phyloP scores from a whole-genome alignment of 768 basidiomycete species.

The Suillus lakei region DNA sequence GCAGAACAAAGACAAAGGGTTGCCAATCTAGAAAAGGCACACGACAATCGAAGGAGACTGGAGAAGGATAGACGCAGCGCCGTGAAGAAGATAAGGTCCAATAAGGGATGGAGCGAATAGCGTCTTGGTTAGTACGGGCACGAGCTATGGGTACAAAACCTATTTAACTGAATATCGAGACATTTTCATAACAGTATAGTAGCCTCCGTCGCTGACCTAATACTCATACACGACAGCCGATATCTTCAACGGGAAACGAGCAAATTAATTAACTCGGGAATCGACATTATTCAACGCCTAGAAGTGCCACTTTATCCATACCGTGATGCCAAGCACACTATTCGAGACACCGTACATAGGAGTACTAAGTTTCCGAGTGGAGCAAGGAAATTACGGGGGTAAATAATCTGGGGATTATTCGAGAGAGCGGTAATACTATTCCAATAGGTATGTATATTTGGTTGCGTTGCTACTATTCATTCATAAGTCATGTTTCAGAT shows the following conservation, averaged over 20 bases:
- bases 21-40: conserved; percentile 22
- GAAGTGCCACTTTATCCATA: background rate
- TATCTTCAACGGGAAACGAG: background rate
- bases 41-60: conserved; percentile 23
- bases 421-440: background rate
- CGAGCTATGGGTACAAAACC: background rate
- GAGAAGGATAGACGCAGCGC: conserved; percentile 33
- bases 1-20: conserved; percentile 33
- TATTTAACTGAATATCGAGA: background rate
- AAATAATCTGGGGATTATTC: background rate
- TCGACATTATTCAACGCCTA: background rate
- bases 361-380: background rate
- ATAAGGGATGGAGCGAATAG: conserved; percentile 26
- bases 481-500: background rate
- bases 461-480: background rate
- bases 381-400: background rate
- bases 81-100: conserved; percentile 31
- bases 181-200: background rate
- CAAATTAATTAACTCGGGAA: background rate
- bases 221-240: background rate
- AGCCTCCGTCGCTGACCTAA: background rate
- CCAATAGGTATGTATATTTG: background rate
- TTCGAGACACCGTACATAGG: background rate
- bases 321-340: background rate
- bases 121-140: background rate